phyloP scores from a whole-genome alignment of 225 moss, liverwort and hornwort genomes.

The Neckera pumila region DNA sequence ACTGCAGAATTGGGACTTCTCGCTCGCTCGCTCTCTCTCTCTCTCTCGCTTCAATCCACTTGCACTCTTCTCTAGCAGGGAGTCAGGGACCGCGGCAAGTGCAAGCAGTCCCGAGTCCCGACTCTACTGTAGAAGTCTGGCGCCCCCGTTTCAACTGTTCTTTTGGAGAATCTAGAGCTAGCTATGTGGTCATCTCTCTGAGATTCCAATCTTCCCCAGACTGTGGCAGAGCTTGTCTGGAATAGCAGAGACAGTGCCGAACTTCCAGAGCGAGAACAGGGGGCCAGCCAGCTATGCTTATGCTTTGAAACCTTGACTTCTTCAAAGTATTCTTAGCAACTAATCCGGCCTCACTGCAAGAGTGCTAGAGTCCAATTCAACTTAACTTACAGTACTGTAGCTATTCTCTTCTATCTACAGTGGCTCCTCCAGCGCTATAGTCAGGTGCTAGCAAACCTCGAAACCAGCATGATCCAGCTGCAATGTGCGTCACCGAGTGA shows the following conservation, averaged over 20 bases:
- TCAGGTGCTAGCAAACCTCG: neutral
- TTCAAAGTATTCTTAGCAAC: neutral
- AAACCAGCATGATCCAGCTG: neutral
- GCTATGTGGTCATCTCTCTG: neutral
- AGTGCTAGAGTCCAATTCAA: neutral
- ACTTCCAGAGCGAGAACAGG: neutral
- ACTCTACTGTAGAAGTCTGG: neutral
- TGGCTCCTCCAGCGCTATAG: neutral
- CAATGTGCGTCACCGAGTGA: neutral
- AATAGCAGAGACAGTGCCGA: neutral
- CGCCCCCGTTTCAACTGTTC: neutral
- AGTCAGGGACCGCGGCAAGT: neutral
- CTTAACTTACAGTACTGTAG: no score
- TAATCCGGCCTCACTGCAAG: no score
- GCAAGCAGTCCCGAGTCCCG: no score
- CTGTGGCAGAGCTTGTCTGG: neutral
- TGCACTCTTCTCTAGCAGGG: neutral
- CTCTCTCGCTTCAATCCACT: neutral
- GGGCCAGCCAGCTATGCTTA: neutral
- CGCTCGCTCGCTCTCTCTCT: no score
- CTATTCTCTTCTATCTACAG: neutral
- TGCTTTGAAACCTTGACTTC: neutral
- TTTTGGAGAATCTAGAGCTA: neutral
- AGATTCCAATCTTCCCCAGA: neutral
- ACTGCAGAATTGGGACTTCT: neutral